These are phyloP conservation scores for Colletotrichum sp. DNA, from an alignment of 2,329 filamentous ascomycete genomes.

Conservation along the genomic window DNA sequence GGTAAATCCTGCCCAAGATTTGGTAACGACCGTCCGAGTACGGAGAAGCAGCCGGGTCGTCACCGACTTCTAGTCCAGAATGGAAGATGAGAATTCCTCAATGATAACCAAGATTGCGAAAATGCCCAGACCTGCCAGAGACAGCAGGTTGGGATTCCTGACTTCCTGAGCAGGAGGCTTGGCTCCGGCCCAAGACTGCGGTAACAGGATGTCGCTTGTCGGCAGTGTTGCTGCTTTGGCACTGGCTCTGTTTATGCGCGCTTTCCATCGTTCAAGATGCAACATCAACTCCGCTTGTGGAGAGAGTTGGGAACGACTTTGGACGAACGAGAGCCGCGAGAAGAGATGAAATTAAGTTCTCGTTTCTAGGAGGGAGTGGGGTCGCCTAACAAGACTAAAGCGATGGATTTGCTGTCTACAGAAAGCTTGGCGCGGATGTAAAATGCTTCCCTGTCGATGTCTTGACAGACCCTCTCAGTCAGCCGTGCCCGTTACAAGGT, in stretches of 20 bases:
- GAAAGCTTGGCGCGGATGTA: slow-evolving; percentile 7
- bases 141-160: neutral
- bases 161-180: neutral
- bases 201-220: neutral
- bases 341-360: slow-evolving; percentile 1
- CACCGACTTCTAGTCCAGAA: neutral
- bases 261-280: neutral
- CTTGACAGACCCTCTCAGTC: neutral
- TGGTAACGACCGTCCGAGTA: neutral
- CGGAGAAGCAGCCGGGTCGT: neutral
- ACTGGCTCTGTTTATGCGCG: neutral
- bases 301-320: neutral
- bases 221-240: slow-evolving; percentile 5
- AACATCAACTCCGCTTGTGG: neutral
- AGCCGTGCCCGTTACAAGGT: neutral
- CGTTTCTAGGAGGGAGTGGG: slow-evolving; percentile 1
- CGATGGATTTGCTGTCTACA: slow-evolving; percentile 1
- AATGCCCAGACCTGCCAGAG: slow-evolving; percentile 2
- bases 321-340: neutral
- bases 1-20: neutral
- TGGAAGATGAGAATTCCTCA: neutral
- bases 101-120: slow-evolving; percentile 2
- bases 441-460: neutral
- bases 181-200: neutral
- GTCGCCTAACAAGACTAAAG: neutral